phyloP scores from a whole-genome alignment of 2,329 filamentous ascomycete species.

The Teratosphaeria zuluensis region DNA sequence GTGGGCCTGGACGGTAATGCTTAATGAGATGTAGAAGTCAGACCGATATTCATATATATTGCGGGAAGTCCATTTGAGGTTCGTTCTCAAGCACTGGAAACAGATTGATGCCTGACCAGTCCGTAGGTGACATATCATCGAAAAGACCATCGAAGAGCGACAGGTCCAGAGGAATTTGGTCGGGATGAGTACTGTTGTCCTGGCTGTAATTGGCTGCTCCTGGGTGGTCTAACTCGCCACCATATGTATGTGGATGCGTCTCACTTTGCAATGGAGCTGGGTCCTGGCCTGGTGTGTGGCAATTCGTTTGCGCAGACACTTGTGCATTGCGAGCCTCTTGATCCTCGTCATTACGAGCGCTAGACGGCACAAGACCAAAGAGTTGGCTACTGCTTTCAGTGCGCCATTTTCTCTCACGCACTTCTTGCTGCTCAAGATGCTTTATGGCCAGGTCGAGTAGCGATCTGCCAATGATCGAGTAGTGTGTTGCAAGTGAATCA shows the following conservation, averaged over 20 bases:
- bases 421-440: conserved; percentile 15
- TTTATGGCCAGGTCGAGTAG: conserved; percentile 14
- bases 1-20: conserved; percentile 7
- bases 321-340: not conserved
- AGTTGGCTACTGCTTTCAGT: conserved; percentile 20
- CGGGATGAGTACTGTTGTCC: not conserved
- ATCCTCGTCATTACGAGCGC: not conserved
- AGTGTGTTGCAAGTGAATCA: conserved; percentile 23
- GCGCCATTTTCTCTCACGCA: conserved; percentile 10
- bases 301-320: not conserved
- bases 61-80: not conserved
- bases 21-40: not conserved
- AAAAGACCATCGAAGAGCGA: conserved; percentile 2
- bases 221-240: not conserved
- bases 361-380: conserved; percentile 15
- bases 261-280: not conserved
- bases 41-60: not conserved
- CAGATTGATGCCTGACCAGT: conserved; percentile 1
- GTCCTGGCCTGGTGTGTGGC: not conserved
- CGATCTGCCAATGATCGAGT: conserved; percentile 16
- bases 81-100: conserved; percentile 2
- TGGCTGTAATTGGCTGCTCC: not conserved
- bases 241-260: not conserved
- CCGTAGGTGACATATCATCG: not conserved
- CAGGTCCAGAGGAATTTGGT: not conserved